Percentiles rank a stretch among this genome's conserved stretches.
These are phyloP conservation scores for Diaporthe velutina DNA, from an alignment of 2,329 filamentous ascomycete genomes.

Conservation along the genomic window DNA sequence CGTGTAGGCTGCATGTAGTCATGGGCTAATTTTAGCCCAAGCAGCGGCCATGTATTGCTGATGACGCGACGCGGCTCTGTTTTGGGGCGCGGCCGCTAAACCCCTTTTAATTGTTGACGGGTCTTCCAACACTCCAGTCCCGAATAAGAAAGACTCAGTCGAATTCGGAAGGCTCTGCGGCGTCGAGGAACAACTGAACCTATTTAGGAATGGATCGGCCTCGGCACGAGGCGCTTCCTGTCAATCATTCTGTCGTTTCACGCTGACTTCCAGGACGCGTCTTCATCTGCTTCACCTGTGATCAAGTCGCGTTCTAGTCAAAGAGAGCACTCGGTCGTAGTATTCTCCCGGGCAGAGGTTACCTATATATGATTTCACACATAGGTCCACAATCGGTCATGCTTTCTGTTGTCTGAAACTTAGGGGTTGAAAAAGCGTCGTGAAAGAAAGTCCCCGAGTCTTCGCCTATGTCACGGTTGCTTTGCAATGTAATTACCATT, in stretches of 20 bases:
- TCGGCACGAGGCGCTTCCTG: background rate
- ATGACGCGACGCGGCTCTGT: background rate
- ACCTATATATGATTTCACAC: background rate
- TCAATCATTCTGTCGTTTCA: constrained; percentile 2
- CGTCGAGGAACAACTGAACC: background rate
- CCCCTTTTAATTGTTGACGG: background rate
- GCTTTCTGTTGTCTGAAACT: background rate
- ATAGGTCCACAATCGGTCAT: background rate
- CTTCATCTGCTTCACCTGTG: background rate
- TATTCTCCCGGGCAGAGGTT: background rate
- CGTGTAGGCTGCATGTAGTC: too few relatives aligned
- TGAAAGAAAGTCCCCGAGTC: too few relatives aligned
- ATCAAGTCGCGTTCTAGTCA: background rate
- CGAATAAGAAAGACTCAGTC: background rate
- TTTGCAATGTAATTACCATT: background rate
- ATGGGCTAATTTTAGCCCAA: background rate
- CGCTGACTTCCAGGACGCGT: constrained; percentile 1
- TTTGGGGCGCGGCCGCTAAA: background rate
- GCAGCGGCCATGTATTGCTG: background rate
- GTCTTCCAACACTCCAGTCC: background rate
- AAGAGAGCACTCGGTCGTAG: background rate
- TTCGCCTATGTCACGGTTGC: background rate
- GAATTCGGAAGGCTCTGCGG: background rate
- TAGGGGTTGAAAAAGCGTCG: background rate
- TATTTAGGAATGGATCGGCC: background rate